These are phyloP conservation scores for Fusarium newnesense DNA, from an alignment of 2,329 filamentous ascomycete genomes.

Conservation along the genomic window DNA sequence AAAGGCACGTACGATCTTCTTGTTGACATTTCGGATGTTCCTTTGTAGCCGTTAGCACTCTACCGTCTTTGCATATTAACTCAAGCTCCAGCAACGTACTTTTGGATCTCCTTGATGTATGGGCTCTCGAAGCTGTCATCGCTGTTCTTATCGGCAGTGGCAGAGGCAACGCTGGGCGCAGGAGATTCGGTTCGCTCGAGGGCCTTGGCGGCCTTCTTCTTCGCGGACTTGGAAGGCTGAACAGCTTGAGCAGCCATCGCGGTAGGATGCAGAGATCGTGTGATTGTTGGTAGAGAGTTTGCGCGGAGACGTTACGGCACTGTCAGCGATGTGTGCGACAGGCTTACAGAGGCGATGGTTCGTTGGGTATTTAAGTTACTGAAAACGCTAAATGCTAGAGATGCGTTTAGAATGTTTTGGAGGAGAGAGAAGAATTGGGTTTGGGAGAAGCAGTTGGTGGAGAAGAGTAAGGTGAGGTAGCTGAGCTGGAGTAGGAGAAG, in stretches of 20 bases:
- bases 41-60: constrained; percentile 57
- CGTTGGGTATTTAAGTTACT: constrained; percentile 2
- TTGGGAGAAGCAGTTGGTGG: constrained; percentile 16
- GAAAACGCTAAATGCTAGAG: constrained; percentile 7
- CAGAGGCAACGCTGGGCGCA: constrained; percentile 59
- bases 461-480: constrained; percentile 13
- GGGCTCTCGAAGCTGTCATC: constrained; percentile 75
- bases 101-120: constrained; percentile 89
- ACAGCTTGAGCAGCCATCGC: constrained; percentile 71
- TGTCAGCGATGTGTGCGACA: constrained; percentile 31
- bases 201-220: constrained; percentile 71
- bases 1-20: constrained; percentile 82
- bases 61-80: background rate
- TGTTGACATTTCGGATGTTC: constrained; percentile 90
- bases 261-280: constrained; percentile 14
- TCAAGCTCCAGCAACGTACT: constrained; percentile 65
- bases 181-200: constrained; percentile 65
- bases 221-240: constrained; percentile 72
- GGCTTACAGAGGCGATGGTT: constrained; percentile 19
- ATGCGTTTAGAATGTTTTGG: constrained; percentile 9
- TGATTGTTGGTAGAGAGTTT: constrained; percentile 33
- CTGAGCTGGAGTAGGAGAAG: constrained; percentile 15
- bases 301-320: constrained; percentile 35
- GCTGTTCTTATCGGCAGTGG: constrained; percentile 60
- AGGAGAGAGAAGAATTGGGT: constrained; percentile 8